Percentiles rank a stretch among this genome's conserved stretches.
Conservation (phyloP, 768 basidiomycete species). For the Leccinum barrowsii region DNA sequence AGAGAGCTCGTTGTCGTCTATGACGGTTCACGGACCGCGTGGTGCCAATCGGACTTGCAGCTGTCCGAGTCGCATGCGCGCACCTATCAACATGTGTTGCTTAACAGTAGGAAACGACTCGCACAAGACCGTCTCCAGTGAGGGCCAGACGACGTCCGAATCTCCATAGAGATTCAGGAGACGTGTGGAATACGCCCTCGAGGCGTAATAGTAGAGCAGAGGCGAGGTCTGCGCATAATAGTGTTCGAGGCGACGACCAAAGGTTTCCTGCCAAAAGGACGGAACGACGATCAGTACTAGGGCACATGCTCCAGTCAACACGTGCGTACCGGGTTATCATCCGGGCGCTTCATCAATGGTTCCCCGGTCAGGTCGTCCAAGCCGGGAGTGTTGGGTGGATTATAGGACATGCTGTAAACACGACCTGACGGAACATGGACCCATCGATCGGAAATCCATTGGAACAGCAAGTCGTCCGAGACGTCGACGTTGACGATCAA, state of each 20-base stretch:
- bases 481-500: constrained; percentile 83
- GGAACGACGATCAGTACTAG: constrained; percentile 9
- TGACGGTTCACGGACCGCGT: constrained; percentile 4
- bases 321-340: constrained; percentile 75
- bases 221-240: constrained; percentile 83
- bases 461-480: constrained; percentile 74
- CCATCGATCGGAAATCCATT: constrained; percentile 83
- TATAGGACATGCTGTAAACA: constrained; percentile 84
- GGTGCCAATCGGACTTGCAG: constrained; percentile 15
- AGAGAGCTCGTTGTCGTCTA: constrained; percentile 1
- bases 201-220: constrained; percentile 66
- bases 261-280: constrained; percentile 54
- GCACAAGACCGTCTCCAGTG: constrained; percentile 59
- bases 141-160: constrained; percentile 81
- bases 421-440: constrained; percentile 82
- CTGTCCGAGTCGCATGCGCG: constrained; percentile 17
- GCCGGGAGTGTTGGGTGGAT: constrained; percentile 73
- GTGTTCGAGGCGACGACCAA: constrained; percentile 66
- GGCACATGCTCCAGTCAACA: not conserved
- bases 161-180: constrained; percentile 59
- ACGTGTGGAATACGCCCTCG: constrained; percentile 40
- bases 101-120: constrained; percentile 52
- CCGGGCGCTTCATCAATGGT: constrained; percentile 72
- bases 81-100: constrained; percentile 38
- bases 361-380: constrained; percentile 85